Percentiles rank a stretch among this genome's conserved stretches.
Conservation (phyloP, 148 eudicot genomes). For the Rhododendron henanense region DNA sequence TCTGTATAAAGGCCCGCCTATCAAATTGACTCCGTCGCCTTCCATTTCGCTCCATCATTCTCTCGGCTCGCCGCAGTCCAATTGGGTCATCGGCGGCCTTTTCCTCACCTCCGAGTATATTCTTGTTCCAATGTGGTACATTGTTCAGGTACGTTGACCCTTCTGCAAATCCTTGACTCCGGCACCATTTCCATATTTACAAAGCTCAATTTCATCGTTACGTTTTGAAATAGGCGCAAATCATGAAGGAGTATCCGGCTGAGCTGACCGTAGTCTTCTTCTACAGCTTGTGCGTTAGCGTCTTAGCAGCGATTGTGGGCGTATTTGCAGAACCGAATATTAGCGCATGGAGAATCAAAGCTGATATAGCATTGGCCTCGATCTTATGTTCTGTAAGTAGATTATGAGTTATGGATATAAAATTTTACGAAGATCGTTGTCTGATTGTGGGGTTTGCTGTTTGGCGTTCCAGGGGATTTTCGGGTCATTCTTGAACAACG, state of each 20-base stretch:
- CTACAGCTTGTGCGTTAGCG: conserved; percentile 38
- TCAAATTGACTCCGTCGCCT: conserved; percentile 19
- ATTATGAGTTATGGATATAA: not conserved
- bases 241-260: conserved; percentile 61
- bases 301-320: conserved; percentile 41
- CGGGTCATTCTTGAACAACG: conserved; percentile 37
- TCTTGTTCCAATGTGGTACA: conserved; percentile 77
- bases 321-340: conserved; percentile 30
- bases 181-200: not conserved
- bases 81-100: conserved; percentile 61
- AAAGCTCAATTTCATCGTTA: not conserved
- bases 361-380: conserved; percentile 48
- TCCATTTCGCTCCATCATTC: conserved; percentile 6
- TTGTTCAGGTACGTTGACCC: conserved; percentile 54
- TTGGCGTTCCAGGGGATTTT: conserved; percentile 31
- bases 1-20: conserved; percentile 52
- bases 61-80: conserved; percentile 22
- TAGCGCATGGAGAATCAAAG: conserved; percentile 45
- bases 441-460: not conserved
- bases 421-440: too few relatives aligned
- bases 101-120: conserved; percentile 59
- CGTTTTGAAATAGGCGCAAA: conserved; percentile 37
- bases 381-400: conserved; percentile 51
- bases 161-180: not conserved
- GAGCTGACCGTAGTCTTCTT: conserved; percentile 57